Evolutionary conservation across 805 yeast genomes (phyloP), one percentile per base, ranked within the genome.

Genomic region (Ogataea angusta): DNA sequence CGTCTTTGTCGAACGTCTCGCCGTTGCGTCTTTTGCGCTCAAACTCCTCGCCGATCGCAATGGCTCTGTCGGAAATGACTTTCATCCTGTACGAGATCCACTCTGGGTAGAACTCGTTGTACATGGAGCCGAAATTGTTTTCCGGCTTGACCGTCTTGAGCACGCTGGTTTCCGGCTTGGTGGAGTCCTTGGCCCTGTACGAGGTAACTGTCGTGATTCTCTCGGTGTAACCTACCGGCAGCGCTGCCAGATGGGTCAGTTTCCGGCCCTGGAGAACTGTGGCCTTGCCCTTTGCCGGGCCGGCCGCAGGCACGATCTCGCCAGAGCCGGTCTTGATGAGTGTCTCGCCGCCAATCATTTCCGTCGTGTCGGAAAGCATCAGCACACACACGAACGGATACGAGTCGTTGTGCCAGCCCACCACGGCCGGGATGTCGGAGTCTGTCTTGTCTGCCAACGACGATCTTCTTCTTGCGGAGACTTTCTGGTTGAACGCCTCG

Each of bases 311-410:
- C 13, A 60, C 46, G 29, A 60, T 41, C 33, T 59, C 62, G 8
- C 67, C 68, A 26, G 63, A 56, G 4, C 76, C 76, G 57, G 66
- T 73, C 46, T 73, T 67, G 46, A 76, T 64, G 21, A 73, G 66
- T 2, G 82, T 76, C 54, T 77, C 83, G 35, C 83, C 83, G 21
- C 83, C 83, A 55, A 72, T 63, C 82, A 78, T 77, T 32, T 66
- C 59, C 2, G 70, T 48, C 7, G 84, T 78, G 52, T 78, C 82
- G 22, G 78, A 71, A 32, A 78, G 54, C 85, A 78, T 78, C 45
- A 78, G 64, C 12, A 78, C 84, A 59, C 82, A 78, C 14, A 78
- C 83, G 54, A 76, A 76, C 12, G 82, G 83, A 41, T 76, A 77
- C n/a, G 79, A 70, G 54, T 78, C 85, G 39, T 64, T 57, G 63